A percentile compares a stretch with the other conserved stretches of the same genome.
phyloP scores from a whole-genome alignment of 805 yeast species.

The Saccharomycopsis vini region DNA sequence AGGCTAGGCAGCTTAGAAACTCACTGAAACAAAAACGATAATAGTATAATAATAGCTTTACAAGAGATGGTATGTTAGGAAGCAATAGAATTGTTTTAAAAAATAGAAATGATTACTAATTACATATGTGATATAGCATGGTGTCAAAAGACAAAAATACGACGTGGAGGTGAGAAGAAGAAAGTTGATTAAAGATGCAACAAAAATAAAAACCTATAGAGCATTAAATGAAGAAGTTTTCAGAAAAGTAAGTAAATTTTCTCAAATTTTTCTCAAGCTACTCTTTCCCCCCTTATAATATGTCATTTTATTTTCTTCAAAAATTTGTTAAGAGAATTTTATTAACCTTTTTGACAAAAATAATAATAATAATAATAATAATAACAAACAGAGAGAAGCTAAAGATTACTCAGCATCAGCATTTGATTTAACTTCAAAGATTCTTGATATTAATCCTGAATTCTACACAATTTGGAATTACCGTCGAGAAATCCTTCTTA shows the following conservation, averaged over 20 bases:
- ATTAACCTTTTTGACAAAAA: background rate
- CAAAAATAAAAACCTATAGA: slow-evolving; percentile 13
- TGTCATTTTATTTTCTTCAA: background rate
- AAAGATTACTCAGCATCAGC: slow-evolving; percentile 29
- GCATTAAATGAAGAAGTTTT: slow-evolving; percentile 8
- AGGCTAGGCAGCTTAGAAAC: no score
- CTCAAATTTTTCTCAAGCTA: background rate
- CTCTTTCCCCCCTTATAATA: background rate
- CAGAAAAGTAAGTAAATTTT: slow-evolving; percentile 1
- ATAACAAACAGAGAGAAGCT: slow-evolving; percentile 21
- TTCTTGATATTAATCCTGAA: slow-evolving; percentile 72
- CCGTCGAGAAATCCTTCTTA: slow-evolving; percentile 59
- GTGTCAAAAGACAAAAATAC: slow-evolving; percentile 16
- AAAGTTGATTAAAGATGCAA: slow-evolving; percentile 13
- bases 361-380: no score
- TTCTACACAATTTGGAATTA: slow-evolving; percentile 85
- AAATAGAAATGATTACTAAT: no score
- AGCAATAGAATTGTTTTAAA: no score
- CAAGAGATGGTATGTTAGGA: no score
- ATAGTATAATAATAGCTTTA: no score
- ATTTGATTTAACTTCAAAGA: slow-evolving; percentile 44
- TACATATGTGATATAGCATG: no score
- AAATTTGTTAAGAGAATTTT: background rate
- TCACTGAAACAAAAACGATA: no score
- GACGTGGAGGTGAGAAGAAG: slow-evolving; percentile 14